A percentile compares a stretch with the other conserved stretches of the same genome.
These are phyloP conservation scores for Fusarium sp. DNA, from an alignment of 2,329 filamentous ascomycete genomes.

Conservation along the genomic window DNA sequence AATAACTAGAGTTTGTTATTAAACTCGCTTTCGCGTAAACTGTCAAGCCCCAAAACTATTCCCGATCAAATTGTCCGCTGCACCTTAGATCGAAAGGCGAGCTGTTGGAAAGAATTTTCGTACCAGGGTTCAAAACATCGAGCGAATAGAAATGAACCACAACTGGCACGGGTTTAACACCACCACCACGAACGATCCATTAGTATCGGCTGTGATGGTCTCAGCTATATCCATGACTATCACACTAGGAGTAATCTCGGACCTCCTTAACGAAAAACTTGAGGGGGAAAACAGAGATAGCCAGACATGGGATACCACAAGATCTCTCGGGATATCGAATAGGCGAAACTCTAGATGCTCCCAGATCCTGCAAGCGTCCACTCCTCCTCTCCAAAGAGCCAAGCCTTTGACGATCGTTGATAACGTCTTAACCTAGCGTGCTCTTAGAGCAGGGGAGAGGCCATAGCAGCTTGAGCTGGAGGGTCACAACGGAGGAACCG, in stretches of 20 bases:
- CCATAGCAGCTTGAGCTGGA: not conserved
- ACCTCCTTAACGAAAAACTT: not conserved
- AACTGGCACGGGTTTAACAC: not conserved
- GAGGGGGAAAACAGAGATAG: not conserved
- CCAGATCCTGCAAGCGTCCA: conserved; percentile 36
- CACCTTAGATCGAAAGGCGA: not conserved
- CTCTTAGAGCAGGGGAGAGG: conserved; percentile 7
- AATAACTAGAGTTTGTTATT: not conserved
- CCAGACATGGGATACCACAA: conserved; percentile 8
- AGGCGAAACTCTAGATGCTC: conserved; percentile 28
- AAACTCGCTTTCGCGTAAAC: conserved; percentile 9
- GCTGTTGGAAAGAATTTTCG: conserved; percentile 14
- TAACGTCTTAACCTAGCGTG: conserved; percentile 15
- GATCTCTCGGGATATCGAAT: conserved; percentile 29
- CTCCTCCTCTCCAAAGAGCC: conserved; percentile 2
- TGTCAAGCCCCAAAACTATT: not conserved
- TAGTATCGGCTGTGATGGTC: not conserved
- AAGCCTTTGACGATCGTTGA: conserved; percentile 15
- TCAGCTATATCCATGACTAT: conserved; percentile 12
- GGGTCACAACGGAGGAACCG: conserved; percentile 10
- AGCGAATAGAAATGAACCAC: conserved; percentile 5
- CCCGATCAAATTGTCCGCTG: conserved; percentile 4
- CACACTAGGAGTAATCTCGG: conserved; percentile 16
- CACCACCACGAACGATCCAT: not conserved
- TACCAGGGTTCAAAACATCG: conserved; percentile 7